phyloP scores from a whole-genome alignment of 1,284 basidiomycete genomes.

The Heterobasidion parviporum region DNA sequence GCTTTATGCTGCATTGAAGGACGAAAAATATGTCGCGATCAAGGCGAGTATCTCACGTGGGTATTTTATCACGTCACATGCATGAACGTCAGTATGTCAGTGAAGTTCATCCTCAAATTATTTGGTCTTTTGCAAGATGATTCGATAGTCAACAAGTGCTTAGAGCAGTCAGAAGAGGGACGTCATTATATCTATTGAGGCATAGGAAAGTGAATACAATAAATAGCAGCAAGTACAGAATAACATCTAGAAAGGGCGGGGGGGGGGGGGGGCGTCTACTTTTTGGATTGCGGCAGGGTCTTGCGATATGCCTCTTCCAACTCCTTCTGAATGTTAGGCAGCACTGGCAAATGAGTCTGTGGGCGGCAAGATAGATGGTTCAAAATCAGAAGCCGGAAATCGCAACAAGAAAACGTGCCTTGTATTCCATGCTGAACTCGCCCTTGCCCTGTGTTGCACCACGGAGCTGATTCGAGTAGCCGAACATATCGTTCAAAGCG shows the following conservation, averaged over 20 bases:
- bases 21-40: too few species aligned
- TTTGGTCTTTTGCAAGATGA: too few species aligned
- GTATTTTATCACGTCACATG: too few species aligned
- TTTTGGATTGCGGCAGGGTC: constrained; percentile 43
- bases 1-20: too few species aligned
- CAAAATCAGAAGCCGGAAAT: not conserved
- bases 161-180: too few species aligned
- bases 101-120: too few species aligned
- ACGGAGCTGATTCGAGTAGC: constrained; percentile 87
- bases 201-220: not conserved
- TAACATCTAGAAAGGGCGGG: not conserved
- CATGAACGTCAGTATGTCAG: too few species aligned
- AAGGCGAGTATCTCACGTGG: too few species aligned
- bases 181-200: too few species aligned
- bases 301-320: constrained; percentile 54
- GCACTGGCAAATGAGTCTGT: constrained; percentile 76
- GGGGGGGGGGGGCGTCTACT: constrained; percentile 27
- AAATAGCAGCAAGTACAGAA: not conserved
- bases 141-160: too few species aligned
- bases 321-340: constrained; percentile 83
- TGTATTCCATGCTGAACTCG: constrained; percentile 96
- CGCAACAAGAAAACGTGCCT: constrained; percentile 36
- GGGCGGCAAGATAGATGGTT: constrained; percentile 6
- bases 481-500: constrained; percentile 98
- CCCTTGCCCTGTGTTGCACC: constrained; percentile 96